These are phyloP conservation scores for Begonia peltatifolia DNA, from an alignment of 306 rosid genomes.

Conservation along the genomic window DNA sequence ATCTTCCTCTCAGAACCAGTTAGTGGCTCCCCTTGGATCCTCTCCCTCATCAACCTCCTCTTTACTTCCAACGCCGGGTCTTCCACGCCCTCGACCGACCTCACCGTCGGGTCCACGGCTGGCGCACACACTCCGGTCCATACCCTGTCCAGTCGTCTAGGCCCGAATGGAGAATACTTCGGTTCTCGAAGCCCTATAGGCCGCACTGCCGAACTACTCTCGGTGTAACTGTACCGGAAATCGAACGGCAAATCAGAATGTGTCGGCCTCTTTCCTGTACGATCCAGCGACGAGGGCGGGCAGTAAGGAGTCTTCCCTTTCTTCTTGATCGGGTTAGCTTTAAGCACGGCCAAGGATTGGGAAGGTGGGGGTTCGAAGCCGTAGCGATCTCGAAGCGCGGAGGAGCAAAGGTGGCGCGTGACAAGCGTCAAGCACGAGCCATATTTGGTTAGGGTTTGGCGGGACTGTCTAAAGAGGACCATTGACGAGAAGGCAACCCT, in stretches of 20 bases:
- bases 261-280: constrained; percentile 29
- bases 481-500: constrained; percentile 7
- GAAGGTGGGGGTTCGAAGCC: constrained; percentile 44
- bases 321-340: constrained; percentile 18
- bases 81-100: constrained; percentile 42
- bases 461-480: constrained; percentile 35
- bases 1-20: constrained; percentile 51
- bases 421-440: constrained; percentile 8
- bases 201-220: constrained; percentile 52
- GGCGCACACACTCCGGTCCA: constrained; percentile 96
- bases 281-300: constrained; percentile 70
- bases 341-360: constrained; percentile 27
- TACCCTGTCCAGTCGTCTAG: constrained; percentile 44
- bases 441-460: constrained; percentile 26
- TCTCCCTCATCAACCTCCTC: constrained; percentile 43
- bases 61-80: constrained; percentile 43
- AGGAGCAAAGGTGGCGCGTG: constrained; percentile 51
- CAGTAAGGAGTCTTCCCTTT: constrained; percentile 42
- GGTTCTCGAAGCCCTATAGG: constrained; percentile 81
- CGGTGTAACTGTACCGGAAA: constrained; percentile 77
- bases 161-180: constrained; percentile 89
- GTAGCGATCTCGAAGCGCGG: constrained; percentile 61
- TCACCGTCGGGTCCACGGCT: constrained; percentile 55
- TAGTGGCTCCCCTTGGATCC: constrained; percentile 51
- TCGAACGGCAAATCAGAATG: constrained; percentile 63